phyloP scores from a whole-genome alignment of 179 eudicot genomes.

The Spergularia azorica region DNA sequence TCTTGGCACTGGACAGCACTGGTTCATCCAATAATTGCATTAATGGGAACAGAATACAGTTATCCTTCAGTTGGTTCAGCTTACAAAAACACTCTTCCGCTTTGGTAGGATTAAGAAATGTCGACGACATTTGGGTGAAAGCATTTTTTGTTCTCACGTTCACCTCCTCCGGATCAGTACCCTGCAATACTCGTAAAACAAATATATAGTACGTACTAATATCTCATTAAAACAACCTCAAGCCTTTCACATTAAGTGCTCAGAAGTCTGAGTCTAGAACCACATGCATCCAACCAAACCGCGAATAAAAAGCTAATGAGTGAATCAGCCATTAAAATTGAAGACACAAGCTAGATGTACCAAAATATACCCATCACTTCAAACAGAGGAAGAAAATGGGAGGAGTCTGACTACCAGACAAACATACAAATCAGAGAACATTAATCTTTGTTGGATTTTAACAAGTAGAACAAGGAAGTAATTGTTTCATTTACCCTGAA shows the following conservation, averaged over 20 bases:
- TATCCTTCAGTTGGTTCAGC: conserved; percentile 53
- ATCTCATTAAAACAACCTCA: conserved; percentile 1
- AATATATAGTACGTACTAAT: conserved; percentile 18
- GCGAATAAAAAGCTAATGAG: neutral
- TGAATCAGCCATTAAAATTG: conserved; percentile 1
- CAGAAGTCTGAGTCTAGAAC: neutral
- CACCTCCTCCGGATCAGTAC: conserved; percentile 43
- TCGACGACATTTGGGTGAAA: conserved; percentile 57
- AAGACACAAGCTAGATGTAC: conserved; percentile 2
- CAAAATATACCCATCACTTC: conserved; percentile 9
- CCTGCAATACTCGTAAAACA: conserved; percentile 35
- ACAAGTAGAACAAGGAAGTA: neutral
- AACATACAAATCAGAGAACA: conserved; percentile 5
- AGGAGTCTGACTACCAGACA: neutral
- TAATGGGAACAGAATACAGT: conserved; percentile 39
- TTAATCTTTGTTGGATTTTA: no score
- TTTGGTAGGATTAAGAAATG: conserved; percentile 63
- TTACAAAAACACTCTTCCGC: conserved; percentile 61
- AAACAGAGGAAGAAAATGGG: neutral
- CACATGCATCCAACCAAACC: neutral
- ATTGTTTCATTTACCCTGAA: neutral
- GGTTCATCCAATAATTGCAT: conserved; percentile 57
- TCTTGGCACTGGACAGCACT: conserved; percentile 37
- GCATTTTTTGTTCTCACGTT: conserved; percentile 40
- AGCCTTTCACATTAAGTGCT: neutral